Conservation (phyloP, 257 asterid genomes). For the Orobanche coerulescens region DNA sequence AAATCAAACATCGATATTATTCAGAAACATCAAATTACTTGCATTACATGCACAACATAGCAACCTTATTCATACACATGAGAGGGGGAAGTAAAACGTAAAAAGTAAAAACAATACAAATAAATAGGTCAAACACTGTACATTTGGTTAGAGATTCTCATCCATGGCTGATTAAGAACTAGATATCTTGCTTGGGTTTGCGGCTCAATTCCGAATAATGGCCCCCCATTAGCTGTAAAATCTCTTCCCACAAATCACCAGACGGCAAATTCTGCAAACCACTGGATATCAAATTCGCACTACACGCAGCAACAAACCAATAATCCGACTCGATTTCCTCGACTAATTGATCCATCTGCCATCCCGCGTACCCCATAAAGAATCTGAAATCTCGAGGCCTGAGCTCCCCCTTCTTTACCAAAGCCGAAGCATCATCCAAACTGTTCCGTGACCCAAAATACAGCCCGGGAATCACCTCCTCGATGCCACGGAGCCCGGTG, state of each 20-base stretch:
- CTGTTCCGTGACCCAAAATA: slow-evolving; percentile 79
- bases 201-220: slow-evolving; percentile 89
- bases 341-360: slow-evolving; percentile 81
- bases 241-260: slow-evolving; percentile 76
- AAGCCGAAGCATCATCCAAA: slow-evolving; percentile 59
- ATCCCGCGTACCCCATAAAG: slow-evolving; percentile 91
- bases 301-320: slow-evolving; percentile 91
- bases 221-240: slow-evolving; percentile 92
- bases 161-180: slow-evolving; percentile 23
- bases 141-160: slow-evolving; percentile 20
- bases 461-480: slow-evolving; percentile 68
- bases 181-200: slow-evolving; percentile 85
- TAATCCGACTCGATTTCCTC: slow-evolving; percentile 74
- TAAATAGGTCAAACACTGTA: slow-evolving; percentile 21
- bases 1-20: background rate
- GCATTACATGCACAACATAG: background rate
- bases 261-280: slow-evolving; percentile 40
- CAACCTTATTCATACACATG: background rate
- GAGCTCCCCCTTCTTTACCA: slow-evolving; percentile 62
- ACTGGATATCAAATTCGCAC: slow-evolving; percentile 59
- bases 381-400: slow-evolving; percentile 76
- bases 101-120: no score
- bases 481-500: slow-evolving; percentile 42
- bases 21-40: background rate
- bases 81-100: background rate